Evolutionary conservation across 495 filamentous ascomycete species (phyloP), one percentile per base, ranked within the genome.

Genomic region (Neurospora sp.): DNA sequence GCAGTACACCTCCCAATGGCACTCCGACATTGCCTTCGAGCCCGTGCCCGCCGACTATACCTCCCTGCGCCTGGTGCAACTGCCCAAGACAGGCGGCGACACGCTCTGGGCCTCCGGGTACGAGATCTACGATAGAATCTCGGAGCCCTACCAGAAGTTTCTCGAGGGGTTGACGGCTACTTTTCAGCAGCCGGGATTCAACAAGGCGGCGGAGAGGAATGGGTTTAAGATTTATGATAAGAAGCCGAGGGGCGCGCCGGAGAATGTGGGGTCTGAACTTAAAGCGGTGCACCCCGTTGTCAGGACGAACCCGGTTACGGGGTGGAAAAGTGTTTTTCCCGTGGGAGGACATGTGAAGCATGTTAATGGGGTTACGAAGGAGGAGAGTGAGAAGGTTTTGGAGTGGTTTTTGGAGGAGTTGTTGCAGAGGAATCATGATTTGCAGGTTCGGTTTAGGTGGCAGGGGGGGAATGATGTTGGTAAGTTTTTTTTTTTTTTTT

Each of bases 221-320:
- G 85, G 86, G 3, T 89, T 90, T 78, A 77, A 85, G 71, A 76
- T 93, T 6, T 90, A 89, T 75, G 85, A 84, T 37, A 84, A 85
- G 62, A 31, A 31, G 79, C 84, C 84, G 1, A 85, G 92, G 2
- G 92, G 92, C 1, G 83, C 87, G 0, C 90, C 90, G 0, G 87
- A 89, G 77, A 94, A 94, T 74, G 80, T 87, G 0, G 92, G 90
- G 35, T 80, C 79, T 0, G 86, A 87, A 39, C 79, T 94, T 5
- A 85, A 78, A 20, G 89, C 91, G 0, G 79, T 89, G 16, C 91
- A 94, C 73, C 90, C 91, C 0, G 88, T 93, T 3, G 85, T 94
- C 18, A 87, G 92, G 11, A 94, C 91, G 11, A 93, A 94, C 75
- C 93, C 93, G 0, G 89, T 93, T 0, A 93, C 91, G 0, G 92